Percentiles rank a stretch among this genome's conserved stretches.
Conservation (phyloP, 139 green algal species). For the Chlamydomonas asymmetrica region DNA sequence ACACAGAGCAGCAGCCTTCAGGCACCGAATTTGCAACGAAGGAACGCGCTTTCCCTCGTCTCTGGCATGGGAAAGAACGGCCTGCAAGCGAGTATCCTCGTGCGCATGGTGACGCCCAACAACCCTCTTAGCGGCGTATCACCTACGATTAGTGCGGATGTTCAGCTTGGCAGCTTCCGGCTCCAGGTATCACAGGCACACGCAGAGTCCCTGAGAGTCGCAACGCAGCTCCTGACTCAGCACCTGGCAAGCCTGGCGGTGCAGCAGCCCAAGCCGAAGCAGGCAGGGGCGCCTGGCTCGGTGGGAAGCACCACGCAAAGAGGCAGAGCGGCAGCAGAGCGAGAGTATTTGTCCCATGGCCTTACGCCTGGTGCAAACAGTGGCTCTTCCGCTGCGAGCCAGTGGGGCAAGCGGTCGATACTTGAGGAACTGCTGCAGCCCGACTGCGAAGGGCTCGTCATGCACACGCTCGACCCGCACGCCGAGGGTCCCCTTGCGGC, state of each 20-base stretch:
- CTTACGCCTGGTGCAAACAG: too few species aligned
- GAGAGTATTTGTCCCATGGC: not conserved
- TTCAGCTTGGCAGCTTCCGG: not conserved
- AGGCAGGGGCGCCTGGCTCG: not conserved
- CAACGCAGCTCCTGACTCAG: constrained; percentile 15
- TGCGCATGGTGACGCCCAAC: constrained; percentile 8
- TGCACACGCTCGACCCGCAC: constrained; percentile 44
- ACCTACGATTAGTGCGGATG: not conserved
- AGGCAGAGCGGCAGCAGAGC: constrained; percentile 8
- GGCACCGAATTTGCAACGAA: too few species aligned
- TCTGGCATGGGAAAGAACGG: constrained; percentile 17
- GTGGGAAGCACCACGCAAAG: not conserved
- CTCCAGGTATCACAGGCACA: too few species aligned
- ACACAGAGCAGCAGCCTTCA: too few species aligned
- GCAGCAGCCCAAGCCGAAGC: not conserved
- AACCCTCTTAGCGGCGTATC: not conserved
- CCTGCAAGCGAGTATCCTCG: constrained; percentile 4
- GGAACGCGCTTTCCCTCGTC: too few species aligned
- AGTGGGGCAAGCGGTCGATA: constrained; percentile 52
- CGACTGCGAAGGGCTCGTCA: constrained; percentile 51
- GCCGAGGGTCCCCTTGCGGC: not conserved
- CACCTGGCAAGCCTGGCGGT: constrained; percentile 13
- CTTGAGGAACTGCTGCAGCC: constrained; percentile 63
- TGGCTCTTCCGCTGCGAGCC: not conserved
- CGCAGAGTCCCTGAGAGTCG: too few species aligned